Conservation (phyloP, 768 basidiomycete genomes). For the Tephrocybe sp. region DNA sequence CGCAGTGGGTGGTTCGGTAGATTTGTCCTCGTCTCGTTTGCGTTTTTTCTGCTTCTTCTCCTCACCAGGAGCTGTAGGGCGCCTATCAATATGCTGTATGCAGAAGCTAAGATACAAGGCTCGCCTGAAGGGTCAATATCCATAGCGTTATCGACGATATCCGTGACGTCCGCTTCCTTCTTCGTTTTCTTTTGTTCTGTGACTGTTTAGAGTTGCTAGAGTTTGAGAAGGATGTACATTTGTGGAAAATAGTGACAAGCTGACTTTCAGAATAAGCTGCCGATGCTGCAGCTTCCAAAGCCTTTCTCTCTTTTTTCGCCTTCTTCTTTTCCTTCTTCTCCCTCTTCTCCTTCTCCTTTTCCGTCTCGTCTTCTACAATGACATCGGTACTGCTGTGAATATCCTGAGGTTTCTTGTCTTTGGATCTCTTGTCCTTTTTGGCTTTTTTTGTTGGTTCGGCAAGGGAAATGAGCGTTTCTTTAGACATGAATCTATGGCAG, state of each 20-base stretch:
- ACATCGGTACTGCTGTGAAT: conserved; percentile 7
- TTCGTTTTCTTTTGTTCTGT: conserved; percentile 24
- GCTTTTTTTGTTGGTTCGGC: conserved; percentile 22
- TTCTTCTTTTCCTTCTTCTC: conserved; percentile 25
- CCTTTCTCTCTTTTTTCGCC: conserved; percentile 20
- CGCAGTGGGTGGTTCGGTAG: conserved; percentile 3
- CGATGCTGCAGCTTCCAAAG: conserved; percentile 11
- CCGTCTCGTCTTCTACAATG: conserved; percentile 16
- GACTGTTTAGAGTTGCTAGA: neutral
- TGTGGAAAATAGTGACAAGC: neutral
- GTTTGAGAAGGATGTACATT: neutral
- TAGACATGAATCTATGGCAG: conserved; percentile 22
- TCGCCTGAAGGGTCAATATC: conserved; percentile 23
- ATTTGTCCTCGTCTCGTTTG: conserved; percentile 31
- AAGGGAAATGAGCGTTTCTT: conserved; percentile 17
- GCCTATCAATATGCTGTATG: neutral
- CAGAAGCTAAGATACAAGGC: conserved; percentile 3
- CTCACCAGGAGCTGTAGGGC: conserved; percentile 9
- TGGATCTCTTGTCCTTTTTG: conserved; percentile 24
- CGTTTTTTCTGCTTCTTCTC: conserved; percentile 42
- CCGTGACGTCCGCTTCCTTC: conserved; percentile 15
- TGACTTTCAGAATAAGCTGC: conserved; percentile 20
- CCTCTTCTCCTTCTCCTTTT: conserved; percentile 21
- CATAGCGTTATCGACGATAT: conserved; percentile 15
- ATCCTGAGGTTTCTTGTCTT: conserved; percentile 15